Evolutionary conservation across 371 early-diverging fungal species (phyloP).

Genomic region (Mucor sp.): DNA sequence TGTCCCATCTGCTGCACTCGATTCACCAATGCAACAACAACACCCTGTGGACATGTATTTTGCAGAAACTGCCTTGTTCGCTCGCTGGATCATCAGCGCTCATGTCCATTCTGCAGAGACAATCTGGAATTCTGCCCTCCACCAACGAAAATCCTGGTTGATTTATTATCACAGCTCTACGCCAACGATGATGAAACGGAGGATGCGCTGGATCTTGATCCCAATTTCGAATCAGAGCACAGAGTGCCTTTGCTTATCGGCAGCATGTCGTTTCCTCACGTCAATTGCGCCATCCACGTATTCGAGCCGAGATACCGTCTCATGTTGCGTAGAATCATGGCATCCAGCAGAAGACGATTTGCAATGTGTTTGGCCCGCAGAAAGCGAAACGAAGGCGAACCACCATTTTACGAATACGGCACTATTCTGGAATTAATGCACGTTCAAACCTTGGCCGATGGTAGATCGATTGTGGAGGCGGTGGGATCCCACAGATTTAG

Average conservation of each 20-base stretch:
- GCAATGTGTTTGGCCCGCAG: conserved; percentile 56
- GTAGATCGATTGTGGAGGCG: conserved; percentile 44
- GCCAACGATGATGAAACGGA: conserved; percentile 12
- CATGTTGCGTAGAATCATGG: conserved; percentile 60
- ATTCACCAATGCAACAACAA: conserved; percentile 61
- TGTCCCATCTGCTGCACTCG: conserved; percentile 67
- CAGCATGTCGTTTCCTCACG: conserved; percentile 63
- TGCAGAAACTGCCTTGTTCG: conserved; percentile 62
- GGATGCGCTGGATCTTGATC: conserved; percentile 6
- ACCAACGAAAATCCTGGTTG: conserved; percentile 12
- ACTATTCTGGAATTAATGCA: conserved; percentile 50
- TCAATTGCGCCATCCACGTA: conserved; percentile 64
- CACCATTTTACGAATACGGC: conserved; percentile 41
- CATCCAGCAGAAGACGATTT: conserved; percentile 51
- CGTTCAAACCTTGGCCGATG: conserved; percentile 47
- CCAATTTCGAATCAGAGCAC: not conserved
- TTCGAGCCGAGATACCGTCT: conserved; percentile 69
- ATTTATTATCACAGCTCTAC: conserved; percentile 15
- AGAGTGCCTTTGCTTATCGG: conserved; percentile 64
- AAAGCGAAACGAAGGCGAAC: conserved; percentile 11
- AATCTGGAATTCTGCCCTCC: conserved; percentile 28
- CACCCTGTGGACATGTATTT: conserved; percentile 73
- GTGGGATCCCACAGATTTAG: conserved; percentile 40
- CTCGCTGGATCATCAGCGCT: conserved; percentile 33
- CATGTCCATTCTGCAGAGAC: conserved; percentile 37